These are phyloP conservation scores for Spinacia oleracea DNA, from an alignment of 179 eudicot genomes.

Conservation along the genomic window DNA sequence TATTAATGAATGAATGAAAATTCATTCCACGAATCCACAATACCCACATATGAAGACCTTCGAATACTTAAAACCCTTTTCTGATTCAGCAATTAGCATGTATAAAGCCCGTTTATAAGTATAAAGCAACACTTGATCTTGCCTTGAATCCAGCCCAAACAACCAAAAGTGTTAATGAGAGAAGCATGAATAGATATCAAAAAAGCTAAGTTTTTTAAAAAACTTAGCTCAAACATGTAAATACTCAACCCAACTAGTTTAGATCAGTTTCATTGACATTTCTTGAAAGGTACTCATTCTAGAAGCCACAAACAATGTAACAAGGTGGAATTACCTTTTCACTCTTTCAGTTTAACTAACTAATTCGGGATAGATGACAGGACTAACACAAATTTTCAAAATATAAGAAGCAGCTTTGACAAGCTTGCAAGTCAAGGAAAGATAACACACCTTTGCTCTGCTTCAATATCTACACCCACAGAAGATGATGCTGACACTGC, in stretches of 20 bases:
- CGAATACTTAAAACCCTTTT: background rate
- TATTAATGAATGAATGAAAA: too few species aligned
- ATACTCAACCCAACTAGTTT: background rate
- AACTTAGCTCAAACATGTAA: background rate
- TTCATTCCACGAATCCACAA: background rate
- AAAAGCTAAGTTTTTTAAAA: background rate
- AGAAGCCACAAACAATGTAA: background rate
- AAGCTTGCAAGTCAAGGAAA: background rate
- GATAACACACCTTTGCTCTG: slow-evolving; percentile 78
- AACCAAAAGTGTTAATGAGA: background rate
- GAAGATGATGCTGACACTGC: slow-evolving; percentile 79
- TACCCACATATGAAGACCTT: background rate
- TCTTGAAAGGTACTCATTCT: background rate
- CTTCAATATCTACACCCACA: slow-evolving; percentile 97
- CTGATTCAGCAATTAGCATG: background rate
- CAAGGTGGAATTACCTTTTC: background rate
- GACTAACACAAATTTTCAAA: background rate
- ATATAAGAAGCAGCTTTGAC: background rate
- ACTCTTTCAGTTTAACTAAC: background rate
- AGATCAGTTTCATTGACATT: background rate
- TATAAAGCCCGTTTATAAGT: too few species aligned
- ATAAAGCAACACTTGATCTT: background rate
- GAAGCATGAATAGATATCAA: background rate
- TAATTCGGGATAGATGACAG: background rate
- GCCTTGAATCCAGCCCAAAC: background rate